phyloP scores from a whole-genome alignment of 345 rosid species.

The Lepidium sativum region DNA sequence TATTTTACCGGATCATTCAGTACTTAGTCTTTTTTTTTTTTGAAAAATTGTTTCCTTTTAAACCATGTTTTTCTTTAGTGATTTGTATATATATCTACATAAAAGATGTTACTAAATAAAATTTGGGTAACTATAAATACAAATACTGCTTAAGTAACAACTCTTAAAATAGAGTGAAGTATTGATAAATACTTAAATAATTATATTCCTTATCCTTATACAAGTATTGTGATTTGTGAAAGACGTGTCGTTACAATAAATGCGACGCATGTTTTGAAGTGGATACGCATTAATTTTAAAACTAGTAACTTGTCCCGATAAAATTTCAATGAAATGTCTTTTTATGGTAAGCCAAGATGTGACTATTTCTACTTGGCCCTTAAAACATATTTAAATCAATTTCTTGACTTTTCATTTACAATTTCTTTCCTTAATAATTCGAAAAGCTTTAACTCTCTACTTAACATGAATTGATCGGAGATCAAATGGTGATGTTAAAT shows the following conservation, averaged over 20 bases:
- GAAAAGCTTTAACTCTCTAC: background rate
- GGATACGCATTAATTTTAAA: constrained; percentile 8
- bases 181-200: background rate
- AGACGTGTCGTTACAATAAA: background rate
- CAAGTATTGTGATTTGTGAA: background rate
- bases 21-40: no score
- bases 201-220: background rate
- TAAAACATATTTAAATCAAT: background rate
- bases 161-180: no score
- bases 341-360: constrained; percentile 3
- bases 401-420: background rate
- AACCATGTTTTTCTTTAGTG: no score
- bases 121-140: no score
- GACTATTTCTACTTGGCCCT: constrained; percentile 17
- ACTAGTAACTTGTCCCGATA: constrained; percentile 8
- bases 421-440: background rate
- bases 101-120: no score
- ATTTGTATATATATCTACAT: no score
- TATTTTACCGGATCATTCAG: no score
- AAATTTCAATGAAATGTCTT: constrained; percentile 17
- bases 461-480: background rate
- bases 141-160: no score
- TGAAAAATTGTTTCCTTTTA: no score
- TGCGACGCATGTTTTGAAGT: constrained; percentile 18
- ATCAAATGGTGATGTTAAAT: no score